Evolutionary conservation across 2,329 filamentous ascomycete species (phyloP).

Genomic region (Furcasterigmium furcatum): DNA sequence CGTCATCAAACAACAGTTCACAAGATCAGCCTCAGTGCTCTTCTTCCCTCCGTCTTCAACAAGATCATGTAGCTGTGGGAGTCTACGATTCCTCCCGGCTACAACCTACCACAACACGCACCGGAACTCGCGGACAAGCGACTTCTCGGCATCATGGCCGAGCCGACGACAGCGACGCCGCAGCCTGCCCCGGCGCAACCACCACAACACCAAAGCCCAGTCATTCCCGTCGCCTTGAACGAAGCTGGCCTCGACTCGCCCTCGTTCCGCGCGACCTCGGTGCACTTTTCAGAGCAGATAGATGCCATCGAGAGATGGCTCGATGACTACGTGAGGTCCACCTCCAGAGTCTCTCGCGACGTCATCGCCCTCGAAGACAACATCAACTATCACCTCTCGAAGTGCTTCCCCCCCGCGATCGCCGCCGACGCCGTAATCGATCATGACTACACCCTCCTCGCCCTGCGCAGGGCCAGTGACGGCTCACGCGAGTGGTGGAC

Average conservation of each 20-base stretch:
- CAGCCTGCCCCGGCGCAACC: slow-evolving; percentile 7
- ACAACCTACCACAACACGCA: too few species aligned
- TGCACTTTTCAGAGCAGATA: slow-evolving; percentile 88
- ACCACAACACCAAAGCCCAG: slow-evolving; percentile 27
- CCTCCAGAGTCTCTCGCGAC: slow-evolving; percentile 54
- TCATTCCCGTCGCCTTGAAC: slow-evolving; percentile 77
- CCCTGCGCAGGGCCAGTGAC: slow-evolving; percentile 81
- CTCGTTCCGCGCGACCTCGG: slow-evolving; percentile 82
- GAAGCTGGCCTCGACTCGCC: slow-evolving; percentile 96
- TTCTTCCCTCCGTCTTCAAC: too few species aligned
- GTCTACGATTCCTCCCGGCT: too few species aligned
- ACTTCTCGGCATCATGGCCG: slow-evolving; percentile 8
- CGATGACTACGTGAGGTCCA: slow-evolving; percentile 53
- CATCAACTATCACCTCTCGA: slow-evolving; percentile 72
- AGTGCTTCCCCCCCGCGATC: slow-evolving; percentile 69
- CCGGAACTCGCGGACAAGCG: too few species aligned
- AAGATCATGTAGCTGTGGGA: too few species aligned
- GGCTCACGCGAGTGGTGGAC: slow-evolving; percentile 86
- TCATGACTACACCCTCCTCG: slow-evolving; percentile 89
- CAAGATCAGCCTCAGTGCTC: too few species aligned
- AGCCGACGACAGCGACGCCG: slow-evolving; percentile 7
- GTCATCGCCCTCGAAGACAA: slow-evolving; percentile 74
- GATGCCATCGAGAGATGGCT: slow-evolving; percentile 93
- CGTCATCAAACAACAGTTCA: too few species aligned
- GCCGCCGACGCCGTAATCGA: slow-evolving; percentile 84